These are phyloP conservation scores for Xylariales sp. DNA, from an alignment of 2,329 filamentous ascomycete genomes.

Conservation along the genomic window DNA sequence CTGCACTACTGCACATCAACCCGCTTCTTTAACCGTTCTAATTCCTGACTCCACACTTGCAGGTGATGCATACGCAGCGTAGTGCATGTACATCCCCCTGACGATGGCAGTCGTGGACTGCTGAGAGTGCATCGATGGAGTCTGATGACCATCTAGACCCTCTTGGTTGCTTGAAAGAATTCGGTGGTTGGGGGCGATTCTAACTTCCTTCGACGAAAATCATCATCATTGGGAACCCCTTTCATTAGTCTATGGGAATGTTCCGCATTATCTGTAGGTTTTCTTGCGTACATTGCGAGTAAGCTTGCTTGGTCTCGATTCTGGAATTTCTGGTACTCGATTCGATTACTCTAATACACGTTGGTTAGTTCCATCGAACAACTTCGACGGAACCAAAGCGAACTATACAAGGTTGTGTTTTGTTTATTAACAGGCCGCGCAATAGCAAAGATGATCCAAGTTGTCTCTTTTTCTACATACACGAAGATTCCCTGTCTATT, in stretches of 20 bases:
- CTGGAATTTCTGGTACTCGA: not conserved
- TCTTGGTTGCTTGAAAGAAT: constrained; percentile 3
- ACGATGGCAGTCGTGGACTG: constrained; percentile 34
- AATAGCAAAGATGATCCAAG: not conserved
- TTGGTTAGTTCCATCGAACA: constrained; percentile 8
- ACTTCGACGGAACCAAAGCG: not conserved
- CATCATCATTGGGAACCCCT: constrained; percentile 8
- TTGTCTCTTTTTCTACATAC: constrained; percentile 8
- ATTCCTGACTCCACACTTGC: constrained; percentile 22
- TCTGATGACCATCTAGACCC: constrained; percentile 31
- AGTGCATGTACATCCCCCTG: constrained; percentile 22
- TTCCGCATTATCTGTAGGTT: constrained; percentile 27
- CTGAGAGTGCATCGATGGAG: constrained; percentile 27
- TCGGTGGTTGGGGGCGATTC: constrained; percentile 4
- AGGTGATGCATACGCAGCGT: constrained; percentile 25
- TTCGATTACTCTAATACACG: not conserved
- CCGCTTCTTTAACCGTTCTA: constrained; percentile 27
- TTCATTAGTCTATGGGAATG: constrained; percentile 28
- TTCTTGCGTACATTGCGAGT: constrained; percentile 16
- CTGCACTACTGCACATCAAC: constrained; percentile 21
- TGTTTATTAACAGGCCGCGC: not conserved
- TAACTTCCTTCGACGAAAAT: constrained; percentile 7
- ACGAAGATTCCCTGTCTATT: not conserved
- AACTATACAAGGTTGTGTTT: not conserved
- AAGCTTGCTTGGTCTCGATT: not conserved